Base-by-base conservation (phyloP, 2,329 filamentous ascomycete species). In the Phyllosticta paracitricarpa region DNA sequence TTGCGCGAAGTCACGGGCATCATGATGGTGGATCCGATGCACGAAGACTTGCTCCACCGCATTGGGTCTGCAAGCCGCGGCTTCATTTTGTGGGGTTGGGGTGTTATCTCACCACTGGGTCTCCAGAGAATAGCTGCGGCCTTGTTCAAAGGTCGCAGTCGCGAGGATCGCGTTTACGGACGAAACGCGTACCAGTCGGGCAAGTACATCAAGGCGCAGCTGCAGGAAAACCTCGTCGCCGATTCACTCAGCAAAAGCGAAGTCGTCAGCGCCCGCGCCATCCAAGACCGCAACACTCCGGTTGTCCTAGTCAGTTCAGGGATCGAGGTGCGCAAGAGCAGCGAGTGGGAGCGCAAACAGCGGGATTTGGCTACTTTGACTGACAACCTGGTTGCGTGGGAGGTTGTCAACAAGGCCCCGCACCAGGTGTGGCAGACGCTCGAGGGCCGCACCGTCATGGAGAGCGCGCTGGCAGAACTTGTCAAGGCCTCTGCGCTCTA, bases 141-240 rank as follows among this genome's bases (percentile, higher is more conserved):
- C 7, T 74, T 97, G 5, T 89, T 97, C 78, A 84, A 84, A 58
- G 90, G 91, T 48, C 88, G 91, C 51, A 88, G 82, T 1, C 85
- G 89, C 48, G 84, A 88, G 71, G 93, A 97, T 72, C 87, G 94
- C 9, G 85, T 96, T 10, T 95, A 89, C 74, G 94, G 94, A 12
- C 82, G 84, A 54, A 84, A 86, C 4, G 85, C 91, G 0, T 88
- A 91, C 70, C 90, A 96, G 73, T 82, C 81, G 25, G 89, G 89
- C 64, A 95, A 92, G 72, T 87, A 84, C 72, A 87, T 97, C 73
- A 96, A 95, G 72, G 89, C 91, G 4, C 89, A 92, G 75, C 80
- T 99, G 61, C 94, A 99, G 75, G 94, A 99, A 77, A 93, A 88
- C 65, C 80, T 97, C 0, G 91, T 97, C 33, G 92, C 92, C 0